Percentiles rank a stretch among this genome's conserved stretches.
phyloP scores from a whole-genome alignment of 2,329 filamentous ascomycete species.

The Pseudogymnoascus sp. region DNA sequence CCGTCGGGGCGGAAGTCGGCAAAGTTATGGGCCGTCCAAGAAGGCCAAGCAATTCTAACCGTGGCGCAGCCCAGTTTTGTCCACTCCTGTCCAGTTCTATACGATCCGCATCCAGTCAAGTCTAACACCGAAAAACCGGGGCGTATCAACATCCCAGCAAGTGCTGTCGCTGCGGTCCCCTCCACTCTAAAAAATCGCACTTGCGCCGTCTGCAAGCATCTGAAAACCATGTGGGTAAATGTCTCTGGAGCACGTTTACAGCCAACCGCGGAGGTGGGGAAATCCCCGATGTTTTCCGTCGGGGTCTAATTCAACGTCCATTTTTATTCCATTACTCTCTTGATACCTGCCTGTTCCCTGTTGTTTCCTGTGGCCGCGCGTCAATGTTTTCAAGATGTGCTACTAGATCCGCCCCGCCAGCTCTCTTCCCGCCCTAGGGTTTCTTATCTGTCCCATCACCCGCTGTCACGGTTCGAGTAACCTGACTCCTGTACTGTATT shows the following conservation, averaged over 20 bases:
- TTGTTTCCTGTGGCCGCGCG: background rate
- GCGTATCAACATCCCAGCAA: background rate
- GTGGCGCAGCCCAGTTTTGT: background rate
- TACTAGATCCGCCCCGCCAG: background rate
- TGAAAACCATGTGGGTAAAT: background rate
- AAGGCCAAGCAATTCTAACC: background rate
- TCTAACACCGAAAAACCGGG: background rate
- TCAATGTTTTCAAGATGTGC: background rate
- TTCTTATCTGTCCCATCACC: constrained; percentile 3
- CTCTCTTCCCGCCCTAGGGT: background rate
- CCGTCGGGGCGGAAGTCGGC: background rate
- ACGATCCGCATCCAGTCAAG: background rate
- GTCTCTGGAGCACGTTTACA: background rate
- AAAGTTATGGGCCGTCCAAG: background rate
- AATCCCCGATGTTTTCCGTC: background rate
- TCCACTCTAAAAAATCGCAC: background rate
- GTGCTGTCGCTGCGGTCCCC: background rate
- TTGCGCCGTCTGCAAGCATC: background rate
- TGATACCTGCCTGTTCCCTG: constrained; percentile 39
- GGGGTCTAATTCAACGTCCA: constrained; percentile 15
- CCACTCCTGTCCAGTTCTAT: background rate
- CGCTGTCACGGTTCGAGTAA: background rate
- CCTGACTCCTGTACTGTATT: background rate
- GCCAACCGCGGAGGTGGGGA: background rate
- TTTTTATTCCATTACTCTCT: constrained; percentile 18